phyloP scores from a whole-genome alignment of 73 alveolate genomes.

The Tetrahymena thermophila region DNA sequence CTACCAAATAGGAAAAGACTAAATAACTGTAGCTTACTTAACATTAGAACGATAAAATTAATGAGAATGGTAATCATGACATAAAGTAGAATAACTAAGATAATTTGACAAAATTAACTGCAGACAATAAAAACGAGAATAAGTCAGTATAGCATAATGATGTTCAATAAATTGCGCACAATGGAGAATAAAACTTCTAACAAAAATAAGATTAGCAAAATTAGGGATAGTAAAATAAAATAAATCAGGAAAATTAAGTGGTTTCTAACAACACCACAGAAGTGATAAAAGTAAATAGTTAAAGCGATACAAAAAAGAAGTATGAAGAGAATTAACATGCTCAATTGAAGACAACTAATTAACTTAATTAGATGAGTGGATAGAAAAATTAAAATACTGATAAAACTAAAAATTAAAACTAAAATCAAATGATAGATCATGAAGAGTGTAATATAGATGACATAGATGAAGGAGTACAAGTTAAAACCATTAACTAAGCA shows the following conservation, averaged over 20 bases:
- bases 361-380: background rate
- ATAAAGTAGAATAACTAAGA: background rate
- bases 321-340: background rate
- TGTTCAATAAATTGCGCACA: background rate
- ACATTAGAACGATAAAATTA: background rate
- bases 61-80: background rate
- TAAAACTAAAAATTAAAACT: background rate
- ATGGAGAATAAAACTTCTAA: background rate
- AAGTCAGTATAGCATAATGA: background rate
- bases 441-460: background rate
- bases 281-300: background rate
- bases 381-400: background rate
- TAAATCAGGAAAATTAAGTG: too few relatives aligned
- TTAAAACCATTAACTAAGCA: background rate
- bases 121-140: background rate
- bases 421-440: background rate
- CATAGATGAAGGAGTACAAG: background rate
- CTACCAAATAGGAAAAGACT: background rate
- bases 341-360: background rate
- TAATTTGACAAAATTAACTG: background rate
- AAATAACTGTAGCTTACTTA: background rate
- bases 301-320: background rate
- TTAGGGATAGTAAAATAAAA: too few relatives aligned
- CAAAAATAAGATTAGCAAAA: background rate
- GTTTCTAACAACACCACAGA: background rate